These are phyloP conservation scores for Vinca major DNA, from an alignment of 305 asterid genomes.

Conservation along the genomic window DNA sequence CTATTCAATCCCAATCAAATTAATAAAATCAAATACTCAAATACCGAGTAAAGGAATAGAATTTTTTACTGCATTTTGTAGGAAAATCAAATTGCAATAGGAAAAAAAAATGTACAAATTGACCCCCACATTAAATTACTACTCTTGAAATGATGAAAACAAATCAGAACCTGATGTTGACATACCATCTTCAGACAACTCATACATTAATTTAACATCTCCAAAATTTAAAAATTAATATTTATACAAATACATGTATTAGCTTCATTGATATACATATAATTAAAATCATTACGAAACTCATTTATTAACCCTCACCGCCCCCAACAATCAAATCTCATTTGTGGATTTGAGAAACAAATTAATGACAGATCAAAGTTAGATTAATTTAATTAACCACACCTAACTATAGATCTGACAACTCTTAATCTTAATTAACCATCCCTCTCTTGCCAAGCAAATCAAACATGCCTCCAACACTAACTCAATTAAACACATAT, in stretches of 20 bases:
- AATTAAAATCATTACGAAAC: slow-evolving; percentile 21
- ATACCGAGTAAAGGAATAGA: background rate
- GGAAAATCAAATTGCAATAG: background rate
- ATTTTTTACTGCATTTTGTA: background rate
- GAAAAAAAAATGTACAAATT: no score
- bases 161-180: slow-evolving; percentile 28
- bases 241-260: background rate
- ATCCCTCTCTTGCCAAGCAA: background rate
- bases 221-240: slow-evolving; percentile 8
- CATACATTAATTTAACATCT: slow-evolving; percentile 18
- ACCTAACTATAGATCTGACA: slow-evolving; percentile 3
- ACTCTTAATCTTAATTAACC: background rate
- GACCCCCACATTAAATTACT: background rate
- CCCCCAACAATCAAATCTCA: slow-evolving; percentile 5
- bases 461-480: background rate
- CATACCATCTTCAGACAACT: slow-evolving; percentile 38
- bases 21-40: no score
- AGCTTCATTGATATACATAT: background rate
- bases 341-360: background rate
- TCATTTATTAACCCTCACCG: slow-evolving; percentile 13
- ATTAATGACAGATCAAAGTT: slow-evolving; percentile 16
- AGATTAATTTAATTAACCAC: slow-evolving; percentile 6
- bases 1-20: no score
- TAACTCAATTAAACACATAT: no score
- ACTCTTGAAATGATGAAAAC: slow-evolving; percentile 6